Base-by-base conservation (phyloP, 2,329 filamentous ascomycete species). In the Colletotrichum sidae region DNA sequence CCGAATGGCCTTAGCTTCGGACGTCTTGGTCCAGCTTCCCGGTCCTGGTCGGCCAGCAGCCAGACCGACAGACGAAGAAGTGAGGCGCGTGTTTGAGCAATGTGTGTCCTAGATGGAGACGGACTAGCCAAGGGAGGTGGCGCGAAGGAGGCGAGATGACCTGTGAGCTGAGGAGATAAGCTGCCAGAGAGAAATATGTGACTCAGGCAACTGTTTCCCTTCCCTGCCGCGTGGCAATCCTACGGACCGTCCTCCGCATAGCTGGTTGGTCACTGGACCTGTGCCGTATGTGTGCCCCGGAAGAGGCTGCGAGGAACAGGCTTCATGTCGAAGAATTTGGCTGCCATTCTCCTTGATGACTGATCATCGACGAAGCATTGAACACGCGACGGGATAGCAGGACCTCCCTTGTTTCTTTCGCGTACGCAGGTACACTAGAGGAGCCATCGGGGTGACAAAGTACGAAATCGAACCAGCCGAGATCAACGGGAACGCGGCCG, bases 91-190 rank as follows among this genome's bases (percentile, higher is more conserved):
- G 25, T 33, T 34, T 33, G 39, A 44, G 13, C 35, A 11, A 35
- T 60, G 37, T 15, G 4, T 25, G 25, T 50, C 17, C 35, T 60
- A 42, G 37, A 54, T 50, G 60, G 49, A 38, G 49, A 45, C 47
- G 35, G 35, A 34, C 25, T 25, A 25, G 25, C 25, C 25, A 25
- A 25, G 25, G 25, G 25, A 25, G 25, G 25, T 25, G 25, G 25
- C 25, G 25, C 25, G 25, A 25, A 25, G 25, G 25, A 25, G 25
- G 25, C 25, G 25, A 25, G 25, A 25, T 25, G 25, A 25, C 25
- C 1, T 25, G 25, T 3, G 25, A 25, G 25, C 25, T 25, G 25
- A 25, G 34, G 35, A 42, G 37, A 42, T 41, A 37, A 41, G 42
- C n/a, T 17, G 37, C 50, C 25, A 12, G 37, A 47, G 35, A 42